These are phyloP conservation scores for Hyaloscypha bicolor DNA, from an alignment of 495 filamentous ascomycete species.

Conservation along the genomic window DNA sequence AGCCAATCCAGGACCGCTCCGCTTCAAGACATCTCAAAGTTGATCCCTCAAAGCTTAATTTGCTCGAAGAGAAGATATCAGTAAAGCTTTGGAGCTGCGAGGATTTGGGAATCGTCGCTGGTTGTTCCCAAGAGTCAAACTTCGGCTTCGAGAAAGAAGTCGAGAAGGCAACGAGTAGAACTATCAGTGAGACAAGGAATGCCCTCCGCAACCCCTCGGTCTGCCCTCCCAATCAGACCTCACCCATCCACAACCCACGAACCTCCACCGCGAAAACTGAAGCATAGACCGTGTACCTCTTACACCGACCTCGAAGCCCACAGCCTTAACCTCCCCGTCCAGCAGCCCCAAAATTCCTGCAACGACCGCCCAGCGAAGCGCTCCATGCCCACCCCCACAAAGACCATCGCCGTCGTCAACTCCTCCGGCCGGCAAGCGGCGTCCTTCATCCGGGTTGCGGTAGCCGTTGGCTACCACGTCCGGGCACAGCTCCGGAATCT, in stretches of 20 bases:
- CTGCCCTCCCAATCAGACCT: slow-evolving; percentile 30
- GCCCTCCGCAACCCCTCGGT: slow-evolving; percentile 27
- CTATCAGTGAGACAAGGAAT: slow-evolving; percentile 7
- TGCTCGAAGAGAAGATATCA: neutral
- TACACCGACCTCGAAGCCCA: slow-evolving; percentile 17
- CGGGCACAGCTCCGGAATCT: slow-evolving; percentile 85
- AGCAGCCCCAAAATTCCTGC: slow-evolving; percentile 35
- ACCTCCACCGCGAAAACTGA: slow-evolving; percentile 21
- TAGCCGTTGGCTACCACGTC: slow-evolving; percentile 87
- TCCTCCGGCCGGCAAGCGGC: slow-evolving; percentile 90
- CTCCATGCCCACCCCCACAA: slow-evolving; percentile 53
- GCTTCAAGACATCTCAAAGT: neutral
- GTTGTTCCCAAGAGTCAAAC: too few relatives aligned
- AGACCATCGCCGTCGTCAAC: slow-evolving; percentile 92
- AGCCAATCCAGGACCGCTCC: neutral
- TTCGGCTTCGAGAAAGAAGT: neutral
- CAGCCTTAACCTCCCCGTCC: slow-evolving; percentile 10
- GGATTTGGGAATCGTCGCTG: too few relatives aligned
- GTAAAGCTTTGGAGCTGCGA: too few relatives aligned
- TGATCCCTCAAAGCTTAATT: neutral
- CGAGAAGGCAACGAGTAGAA: neutral
- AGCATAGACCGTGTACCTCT: slow-evolving; percentile 28
- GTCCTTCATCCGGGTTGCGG: slow-evolving; percentile 88
- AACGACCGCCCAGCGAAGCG: slow-evolving; percentile 54
- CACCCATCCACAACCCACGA: neutral